Evolutionary conservation across 2,329 filamentous ascomycete species (phyloP).

Genomic region (Ascochyta viciae-villosae): DNA sequence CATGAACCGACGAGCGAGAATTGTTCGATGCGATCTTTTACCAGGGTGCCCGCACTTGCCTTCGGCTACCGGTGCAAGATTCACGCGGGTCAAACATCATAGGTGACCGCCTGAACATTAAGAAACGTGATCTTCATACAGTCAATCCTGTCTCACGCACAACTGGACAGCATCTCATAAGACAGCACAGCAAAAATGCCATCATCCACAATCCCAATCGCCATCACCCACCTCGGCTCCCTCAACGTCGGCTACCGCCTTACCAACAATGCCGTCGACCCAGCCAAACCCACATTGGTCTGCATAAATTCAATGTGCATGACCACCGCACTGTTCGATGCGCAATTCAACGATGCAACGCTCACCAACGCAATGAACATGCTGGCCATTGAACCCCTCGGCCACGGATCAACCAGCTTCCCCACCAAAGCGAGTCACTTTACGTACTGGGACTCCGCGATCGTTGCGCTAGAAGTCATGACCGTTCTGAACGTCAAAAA

Average conservation of each 20-base stretch:
- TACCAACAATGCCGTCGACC: conserved; percentile 12
- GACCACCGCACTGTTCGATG: conserved; percentile 17
- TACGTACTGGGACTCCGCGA: conserved; percentile 19
- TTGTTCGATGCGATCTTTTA: background rate
- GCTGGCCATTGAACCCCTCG: conserved; percentile 60
- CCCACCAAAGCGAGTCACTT: conserved; percentile 16
- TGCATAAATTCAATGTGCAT: conserved; percentile 26
- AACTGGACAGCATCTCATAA: background rate
- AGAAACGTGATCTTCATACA: background rate
- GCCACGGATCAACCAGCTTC: conserved; percentile 56
- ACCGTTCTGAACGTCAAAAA: conserved; percentile 2
- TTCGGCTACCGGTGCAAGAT: conserved; percentile 15
- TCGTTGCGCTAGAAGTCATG: conserved; percentile 16
- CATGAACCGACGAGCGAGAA: background rate
- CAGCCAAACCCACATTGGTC: conserved; percentile 13
- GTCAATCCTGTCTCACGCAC: background rate
- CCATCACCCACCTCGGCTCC: conserved; percentile 18
- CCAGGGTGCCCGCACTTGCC: conserved; percentile 7
- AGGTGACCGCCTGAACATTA: conserved; percentile 4
- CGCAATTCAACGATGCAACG: conserved; percentile 47
- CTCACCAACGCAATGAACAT: conserved; percentile 54
- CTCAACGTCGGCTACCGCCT: conserved; percentile 21
- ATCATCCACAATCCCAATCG: conserved; percentile 9
- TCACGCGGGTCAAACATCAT: conserved; percentile 10
- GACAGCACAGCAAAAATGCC: conserved; percentile 3